phyloP scores from a whole-genome alignment of 805 yeast species.

The Wickerhamomyces queroliae region DNA sequence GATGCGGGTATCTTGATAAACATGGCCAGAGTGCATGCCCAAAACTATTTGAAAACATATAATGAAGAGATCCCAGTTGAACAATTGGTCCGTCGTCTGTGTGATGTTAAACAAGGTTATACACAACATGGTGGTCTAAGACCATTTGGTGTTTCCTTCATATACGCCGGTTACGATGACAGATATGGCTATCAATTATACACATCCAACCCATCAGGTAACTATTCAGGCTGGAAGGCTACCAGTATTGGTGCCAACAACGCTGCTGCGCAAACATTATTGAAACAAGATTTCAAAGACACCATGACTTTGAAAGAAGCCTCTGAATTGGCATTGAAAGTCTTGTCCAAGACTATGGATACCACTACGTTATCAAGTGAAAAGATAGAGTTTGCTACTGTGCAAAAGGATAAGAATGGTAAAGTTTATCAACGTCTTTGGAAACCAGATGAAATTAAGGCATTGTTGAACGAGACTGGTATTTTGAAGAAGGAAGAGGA shows the following conservation, averaged over 20 bases:
- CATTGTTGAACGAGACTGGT: conserved; percentile 65
- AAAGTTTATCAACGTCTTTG: conserved; percentile 66
- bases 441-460: conserved; percentile 73
- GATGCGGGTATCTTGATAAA: conserved; percentile 91
- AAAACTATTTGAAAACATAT: conserved; percentile 76
- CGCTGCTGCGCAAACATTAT: conserved; percentile 90
- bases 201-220: conserved; percentile 96
- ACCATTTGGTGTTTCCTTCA: conserved; percentile 96
- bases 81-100: conserved; percentile 76
- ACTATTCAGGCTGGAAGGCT: conserved; percentile 98
- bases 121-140: conserved; percentile 98
- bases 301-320: conserved; percentile 72
- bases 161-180: conserved; percentile 94
- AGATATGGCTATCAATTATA: conserved; percentile 85
- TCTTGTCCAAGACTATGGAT: conserved; percentile 92
- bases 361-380: conserved; percentile 79
- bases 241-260: conserved; percentile 95
- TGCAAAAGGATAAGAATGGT: conserved; percentile 43
- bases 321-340: conserved; percentile 81
- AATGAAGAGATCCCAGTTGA: conserved; percentile 95
- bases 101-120: conserved; percentile 95
- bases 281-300: conserved; percentile 92
- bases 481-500: conserved; percentile 55
- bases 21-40: conserved; percentile 81
- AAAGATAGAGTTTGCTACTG: conserved; percentile 89